Evolutionary conservation across 164 flowering plant species (phyloP), one percentile per base, ranked within the genome.

Genomic region (Tinospora cordifolia): DNA sequence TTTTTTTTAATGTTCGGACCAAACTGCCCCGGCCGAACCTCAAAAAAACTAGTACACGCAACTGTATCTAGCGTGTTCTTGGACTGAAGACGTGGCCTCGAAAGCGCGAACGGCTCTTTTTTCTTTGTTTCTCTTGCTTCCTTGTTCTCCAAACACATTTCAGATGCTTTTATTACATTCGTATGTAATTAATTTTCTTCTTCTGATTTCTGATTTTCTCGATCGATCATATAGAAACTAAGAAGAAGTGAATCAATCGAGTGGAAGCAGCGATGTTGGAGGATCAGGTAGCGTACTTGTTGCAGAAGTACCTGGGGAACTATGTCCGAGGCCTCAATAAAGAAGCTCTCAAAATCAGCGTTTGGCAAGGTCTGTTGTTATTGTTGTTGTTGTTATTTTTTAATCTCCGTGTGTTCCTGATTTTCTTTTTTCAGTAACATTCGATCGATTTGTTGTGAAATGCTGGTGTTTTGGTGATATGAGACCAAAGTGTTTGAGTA

Each of bases 311-410:
- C 71, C 80, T 94, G 40, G 99, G 99, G 36, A 88, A 94, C 72
- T 94, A 92, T 73, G 97, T 94, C 25, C 57, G 59, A 64, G 99
- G 99, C 1, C 91, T 94, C 76, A 92, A 72, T 73, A 92, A 88
- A 76, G 98, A 95, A 77, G 99, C 97, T 64, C 93, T 95, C 67
- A 95, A 89, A 74, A 95, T 95, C 86, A 95, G 99, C 69, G 98
- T 90, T 30, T 94, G 99, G 98, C 75, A 80, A 85, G 99, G 99
- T 94, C 66, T 17, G 80, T 15, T 38, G 58, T 62, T 71, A 13
- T 47, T 27, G 22, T 41, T 69, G 41, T 39, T 60, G 5, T 44
- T 47, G 15, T 11, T 25, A 22, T 22, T n/a, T 1, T 46, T 71
- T 62, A 24, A 0, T 11, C 47, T 8, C 25, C 19, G 36, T 69